Percentiles rank a stretch among this genome's conserved stretches.
These are phyloP conservation scores for Penicillium salamii DNA, from an alignment of 495 filamentous ascomycete species.

Conservation along the genomic window DNA sequence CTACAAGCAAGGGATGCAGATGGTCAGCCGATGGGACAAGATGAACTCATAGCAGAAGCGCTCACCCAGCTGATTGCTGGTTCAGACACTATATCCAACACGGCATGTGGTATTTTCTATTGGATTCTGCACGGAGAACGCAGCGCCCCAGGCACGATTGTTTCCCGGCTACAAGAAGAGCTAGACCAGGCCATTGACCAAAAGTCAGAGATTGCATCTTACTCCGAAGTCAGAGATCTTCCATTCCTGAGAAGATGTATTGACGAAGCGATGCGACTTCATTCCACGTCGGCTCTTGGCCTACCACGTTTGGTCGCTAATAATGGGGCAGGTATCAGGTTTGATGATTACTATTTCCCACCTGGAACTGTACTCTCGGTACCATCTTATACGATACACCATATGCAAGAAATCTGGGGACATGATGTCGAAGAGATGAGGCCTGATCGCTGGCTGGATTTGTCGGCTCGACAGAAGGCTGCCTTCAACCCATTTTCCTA, in stretches of 20 bases:
- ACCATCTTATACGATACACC: slow-evolving; percentile 76
- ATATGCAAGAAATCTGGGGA: slow-evolving; percentile 72
- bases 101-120: slow-evolving; percentile 72
- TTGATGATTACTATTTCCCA: slow-evolving; percentile 57
- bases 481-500: slow-evolving; percentile 75
- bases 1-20: slow-evolving; percentile 76
- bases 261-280: slow-evolving; percentile 75
- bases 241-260: slow-evolving; percentile 70
- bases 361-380: slow-evolving; percentile 67
- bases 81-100: slow-evolving; percentile 76
- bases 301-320: slow-evolving; percentile 72
- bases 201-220: slow-evolving; percentile 53
- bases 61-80: slow-evolving; percentile 80
- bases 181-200: slow-evolving; percentile 60
- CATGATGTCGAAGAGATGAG: slow-evolving; percentile 66
- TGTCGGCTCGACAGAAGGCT: slow-evolving; percentile 59
- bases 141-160: slow-evolving; percentile 52
- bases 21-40: slow-evolving; percentile 61
- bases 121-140: slow-evolving; percentile 52
- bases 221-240: slow-evolving; percentile 60
- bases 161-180: slow-evolving; percentile 62
- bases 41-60: slow-evolving; percentile 75
- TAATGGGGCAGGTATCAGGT: slow-evolving; percentile 35
- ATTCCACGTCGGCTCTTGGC: slow-evolving; percentile 75
- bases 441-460: slow-evolving; percentile 64